Evolutionary conservation across 805 yeast species (phyloP).

Genomic region (Cyberlindnera nakhonratchasimensis): DNA sequence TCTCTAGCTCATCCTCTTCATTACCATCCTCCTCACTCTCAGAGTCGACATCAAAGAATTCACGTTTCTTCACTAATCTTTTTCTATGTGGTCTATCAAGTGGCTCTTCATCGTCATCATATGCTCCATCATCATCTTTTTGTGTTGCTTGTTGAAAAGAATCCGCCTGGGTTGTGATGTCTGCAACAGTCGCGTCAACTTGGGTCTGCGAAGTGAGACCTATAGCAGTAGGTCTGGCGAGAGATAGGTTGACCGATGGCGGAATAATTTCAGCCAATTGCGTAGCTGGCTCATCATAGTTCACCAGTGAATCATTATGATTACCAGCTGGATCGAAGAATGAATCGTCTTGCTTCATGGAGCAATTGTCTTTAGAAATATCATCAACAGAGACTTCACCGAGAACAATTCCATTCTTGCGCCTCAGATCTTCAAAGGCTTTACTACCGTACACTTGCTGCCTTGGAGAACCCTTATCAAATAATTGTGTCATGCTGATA

Average conservation of each 20-base stretch:
- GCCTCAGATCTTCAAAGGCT: constrained; percentile 17
- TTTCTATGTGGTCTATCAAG: constrained; percentile 18
- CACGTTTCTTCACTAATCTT: constrained; percentile 25
- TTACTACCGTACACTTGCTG: constrained; percentile 7
- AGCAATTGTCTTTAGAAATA: neutral
- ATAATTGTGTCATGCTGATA: constrained; percentile 23
- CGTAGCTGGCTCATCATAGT: constrained; percentile 13
- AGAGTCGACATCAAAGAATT: constrained; percentile 15
- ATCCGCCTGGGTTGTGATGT: constrained; percentile 8
- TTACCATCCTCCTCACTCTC: constrained; percentile 26
- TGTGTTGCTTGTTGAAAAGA: neutral
- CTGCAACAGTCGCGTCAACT: constrained; percentile 1
- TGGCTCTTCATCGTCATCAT: constrained; percentile 8
- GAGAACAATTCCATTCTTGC: constrained; percentile 3
- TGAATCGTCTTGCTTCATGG: constrained; percentile 4
- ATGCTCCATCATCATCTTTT: constrained; percentile 2
- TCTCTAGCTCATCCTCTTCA: constrained; percentile 26
- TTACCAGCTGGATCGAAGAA: neutral
- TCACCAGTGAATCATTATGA: neutral
- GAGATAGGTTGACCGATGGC: constrained; percentile 6
- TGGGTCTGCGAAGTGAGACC: constrained; percentile 1
- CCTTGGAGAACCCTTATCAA: constrained; percentile 21
- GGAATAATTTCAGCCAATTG: constrained; percentile 10
- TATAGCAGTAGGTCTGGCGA: neutral
- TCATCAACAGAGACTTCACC: constrained; percentile 12